Conservation (phyloP, 768 basidiomycete genomes). For the button mushroom (Agaricus bisporus) region DNA sequence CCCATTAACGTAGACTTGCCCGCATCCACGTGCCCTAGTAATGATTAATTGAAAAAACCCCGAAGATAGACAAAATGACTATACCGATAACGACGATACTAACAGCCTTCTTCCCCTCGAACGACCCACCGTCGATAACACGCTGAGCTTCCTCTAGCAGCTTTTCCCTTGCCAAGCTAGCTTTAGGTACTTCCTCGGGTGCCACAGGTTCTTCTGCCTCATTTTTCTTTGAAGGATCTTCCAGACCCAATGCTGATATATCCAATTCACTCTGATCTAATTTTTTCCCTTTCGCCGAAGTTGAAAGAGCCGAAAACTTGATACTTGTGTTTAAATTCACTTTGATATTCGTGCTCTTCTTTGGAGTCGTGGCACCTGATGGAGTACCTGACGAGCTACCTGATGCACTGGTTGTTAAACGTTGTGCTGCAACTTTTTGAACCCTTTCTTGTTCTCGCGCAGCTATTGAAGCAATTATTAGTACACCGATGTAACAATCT, state of each 20-base stretch:
- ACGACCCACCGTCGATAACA: constrained; percentile 39
- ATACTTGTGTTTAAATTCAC: constrained; percentile 18
- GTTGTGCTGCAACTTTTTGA: constrained; percentile 48
- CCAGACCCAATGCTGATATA: constrained; percentile 67
- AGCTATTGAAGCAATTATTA: constrained; percentile 45
- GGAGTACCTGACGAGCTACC: constrained; percentile 43
- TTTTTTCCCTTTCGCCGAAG: constrained; percentile 29
- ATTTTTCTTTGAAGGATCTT: constrained; percentile 33
- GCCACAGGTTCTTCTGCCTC: constrained; percentile 20
- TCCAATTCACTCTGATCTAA: constrained; percentile 62
- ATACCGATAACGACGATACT: constrained; percentile 91
- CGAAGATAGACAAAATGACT: constrained; percentile 10
- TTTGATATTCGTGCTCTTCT: constrained; percentile 34
- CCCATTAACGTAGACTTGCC: constrained; percentile 99
- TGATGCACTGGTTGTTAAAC: constrained; percentile 33
- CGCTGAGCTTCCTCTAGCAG: constrained; percentile 71
- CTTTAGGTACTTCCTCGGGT: constrained; percentile 52
- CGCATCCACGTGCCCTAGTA: constrained; percentile 92
- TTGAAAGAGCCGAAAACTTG: constrained; percentile 34
- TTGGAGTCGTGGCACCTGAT: constrained; percentile 27
- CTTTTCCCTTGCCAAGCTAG: constrained; percentile 71
- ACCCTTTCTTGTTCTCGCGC: constrained; percentile 78
- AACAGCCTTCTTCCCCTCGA: constrained; percentile 57
- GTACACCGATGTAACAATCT: constrained; percentile 22
- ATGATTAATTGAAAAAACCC: background rate